Conservation (phyloP, 2,329 filamentous ascomycete species). For the Botrytis paeoniae region DNA sequence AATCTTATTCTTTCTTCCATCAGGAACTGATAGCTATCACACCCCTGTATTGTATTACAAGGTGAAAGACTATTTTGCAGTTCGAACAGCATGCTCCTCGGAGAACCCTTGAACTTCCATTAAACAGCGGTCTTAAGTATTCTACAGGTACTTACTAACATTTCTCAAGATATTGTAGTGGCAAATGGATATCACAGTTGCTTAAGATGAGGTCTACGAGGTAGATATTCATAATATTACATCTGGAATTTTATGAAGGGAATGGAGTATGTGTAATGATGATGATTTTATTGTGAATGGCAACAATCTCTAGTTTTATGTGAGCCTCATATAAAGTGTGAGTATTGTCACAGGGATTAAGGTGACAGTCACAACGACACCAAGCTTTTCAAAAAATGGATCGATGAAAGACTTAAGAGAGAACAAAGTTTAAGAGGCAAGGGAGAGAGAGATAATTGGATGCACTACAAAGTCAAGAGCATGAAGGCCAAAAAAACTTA, state of each 20-base stretch:
- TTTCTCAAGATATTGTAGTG: neutral
- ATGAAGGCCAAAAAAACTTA: neutral
- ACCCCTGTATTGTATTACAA: neutral
- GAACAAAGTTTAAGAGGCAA: neutral
- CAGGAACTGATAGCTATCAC: neutral
- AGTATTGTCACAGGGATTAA: neutral
- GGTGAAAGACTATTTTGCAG: neutral
- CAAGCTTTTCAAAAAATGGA: too few relatives aligned
- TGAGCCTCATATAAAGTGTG: neutral
- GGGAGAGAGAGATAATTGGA: neutral
- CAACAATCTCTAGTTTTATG: fast-evolving
- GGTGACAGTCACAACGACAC: neutral
- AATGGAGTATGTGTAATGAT: neutral
- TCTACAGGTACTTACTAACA: neutral
- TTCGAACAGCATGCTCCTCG: neutral
- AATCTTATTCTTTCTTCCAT: neutral
- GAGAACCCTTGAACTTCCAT: neutral
- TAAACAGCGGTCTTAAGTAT: fast-evolving
- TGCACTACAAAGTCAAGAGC: neutral
- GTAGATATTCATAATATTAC: too few relatives aligned
- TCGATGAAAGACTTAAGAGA: neutral
- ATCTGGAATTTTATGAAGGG: too few relatives aligned
- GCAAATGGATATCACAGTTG: neutral
- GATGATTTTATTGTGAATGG: neutral
- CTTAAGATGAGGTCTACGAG: too few relatives aligned